Conservation (phyloP, 75 land plant genomes). For the Pinus albicaulis region DNA sequence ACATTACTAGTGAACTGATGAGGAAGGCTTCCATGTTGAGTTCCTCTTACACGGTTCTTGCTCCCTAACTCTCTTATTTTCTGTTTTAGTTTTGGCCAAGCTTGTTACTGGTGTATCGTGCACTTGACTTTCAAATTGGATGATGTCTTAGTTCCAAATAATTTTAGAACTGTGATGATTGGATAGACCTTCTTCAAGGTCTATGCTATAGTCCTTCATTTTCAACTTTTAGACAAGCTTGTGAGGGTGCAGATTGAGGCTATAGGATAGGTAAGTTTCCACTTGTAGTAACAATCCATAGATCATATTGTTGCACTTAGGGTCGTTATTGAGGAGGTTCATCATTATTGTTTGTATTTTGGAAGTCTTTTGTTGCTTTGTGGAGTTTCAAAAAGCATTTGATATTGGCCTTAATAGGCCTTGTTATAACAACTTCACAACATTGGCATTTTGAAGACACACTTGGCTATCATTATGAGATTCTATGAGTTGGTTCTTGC, state of each 20-base stretch:
- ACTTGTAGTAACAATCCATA: too few relatives aligned
- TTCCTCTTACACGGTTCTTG: too few relatives aligned
- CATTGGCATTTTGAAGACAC: too few relatives aligned
- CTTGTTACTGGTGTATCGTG: neutral
- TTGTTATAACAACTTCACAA: too few relatives aligned
- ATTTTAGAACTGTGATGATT: conserved; percentile 13
- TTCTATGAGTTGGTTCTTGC: too few relatives aligned
- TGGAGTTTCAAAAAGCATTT: neutral
- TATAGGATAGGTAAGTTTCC: neutral
- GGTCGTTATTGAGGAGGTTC: conserved; percentile 1
- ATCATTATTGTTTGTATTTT: neutral
- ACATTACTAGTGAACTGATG: neutral
- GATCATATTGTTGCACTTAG: neutral
- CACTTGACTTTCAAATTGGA: conserved; percentile 1
- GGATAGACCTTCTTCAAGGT: conserved; percentile 14
- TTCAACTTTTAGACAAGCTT: too few relatives aligned
- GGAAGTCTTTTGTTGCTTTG: neutral
- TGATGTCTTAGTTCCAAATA: too few relatives aligned
- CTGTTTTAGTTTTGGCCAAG: too few relatives aligned
- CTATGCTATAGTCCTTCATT: too few relatives aligned
- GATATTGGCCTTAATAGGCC: too few relatives aligned
- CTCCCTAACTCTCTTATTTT: too few relatives aligned
- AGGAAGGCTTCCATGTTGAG: neutral
- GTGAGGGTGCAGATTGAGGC: neutral
- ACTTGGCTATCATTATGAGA: too few relatives aligned